Conservation (phyloP, 345 rosid species). For the Sisymbrium altissimum region DNA sequence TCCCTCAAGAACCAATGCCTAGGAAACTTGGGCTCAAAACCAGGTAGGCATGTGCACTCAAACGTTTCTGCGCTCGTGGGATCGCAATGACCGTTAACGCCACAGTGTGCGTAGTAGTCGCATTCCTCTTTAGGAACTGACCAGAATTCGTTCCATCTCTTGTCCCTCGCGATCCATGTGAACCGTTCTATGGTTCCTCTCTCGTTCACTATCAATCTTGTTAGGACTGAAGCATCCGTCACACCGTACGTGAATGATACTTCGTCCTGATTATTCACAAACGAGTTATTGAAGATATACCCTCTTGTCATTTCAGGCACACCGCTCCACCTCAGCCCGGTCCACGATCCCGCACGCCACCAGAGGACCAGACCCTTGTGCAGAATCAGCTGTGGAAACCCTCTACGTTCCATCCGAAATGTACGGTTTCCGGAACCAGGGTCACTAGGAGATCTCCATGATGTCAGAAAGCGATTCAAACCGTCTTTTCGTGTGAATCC, state of each 20-base stretch:
- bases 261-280: constrained; percentile 36
- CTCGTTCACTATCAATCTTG: constrained; percentile 51
- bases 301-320: constrained; percentile 48
- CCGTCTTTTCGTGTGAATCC: constrained; percentile 44
- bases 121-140: constrained; percentile 55
- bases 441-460: constrained; percentile 54
- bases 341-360: constrained; percentile 67
- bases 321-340: constrained; percentile 59
- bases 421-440: constrained; percentile 46
- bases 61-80: constrained; percentile 20
- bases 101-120: constrained; percentile 57
- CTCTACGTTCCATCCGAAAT: constrained; percentile 34
- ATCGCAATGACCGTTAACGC: constrained; percentile 47
- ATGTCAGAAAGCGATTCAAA: constrained; percentile 37
- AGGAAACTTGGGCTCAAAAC: constrained; percentile 50
- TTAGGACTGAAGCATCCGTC: constrained; percentile 29
- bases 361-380: constrained; percentile 26
- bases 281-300: constrained; percentile 33
- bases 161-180: constrained; percentile 42
- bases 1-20: constrained; percentile 54
- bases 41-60: constrained; percentile 60
- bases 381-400: constrained; percentile 45
- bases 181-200: constrained; percentile 42
- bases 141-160: constrained; percentile 45
- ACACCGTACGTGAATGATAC: constrained; percentile 32